A percentile compares a stretch with the other conserved stretches of the same genome.
phyloP scores from a whole-genome alignment of 2,329 filamentous ascomycete species.

The Alternaria rosae region DNA sequence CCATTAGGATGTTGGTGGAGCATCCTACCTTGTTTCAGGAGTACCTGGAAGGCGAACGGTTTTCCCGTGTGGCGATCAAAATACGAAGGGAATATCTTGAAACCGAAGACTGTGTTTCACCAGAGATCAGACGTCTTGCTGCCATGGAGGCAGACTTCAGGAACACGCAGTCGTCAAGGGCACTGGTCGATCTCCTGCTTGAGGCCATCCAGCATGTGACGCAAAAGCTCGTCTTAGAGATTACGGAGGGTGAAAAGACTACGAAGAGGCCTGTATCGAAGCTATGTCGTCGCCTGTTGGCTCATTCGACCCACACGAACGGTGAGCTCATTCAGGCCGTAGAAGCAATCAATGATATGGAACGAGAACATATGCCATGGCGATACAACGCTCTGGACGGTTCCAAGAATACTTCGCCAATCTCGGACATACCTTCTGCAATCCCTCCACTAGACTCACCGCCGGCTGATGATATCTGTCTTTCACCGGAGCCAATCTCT shows the following conservation, averaged over 20 bases:
- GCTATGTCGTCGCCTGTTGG: background rate
- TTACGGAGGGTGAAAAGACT: background rate
- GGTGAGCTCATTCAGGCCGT: background rate
- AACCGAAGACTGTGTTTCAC: background rate
- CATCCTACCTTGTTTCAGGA: background rate
- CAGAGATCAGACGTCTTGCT: background rate
- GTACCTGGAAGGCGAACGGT: background rate
- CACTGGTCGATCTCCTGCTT: background rate
- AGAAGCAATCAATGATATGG: background rate
- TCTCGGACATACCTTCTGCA: background rate
- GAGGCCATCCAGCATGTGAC: background rate
- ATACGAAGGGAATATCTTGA: background rate
- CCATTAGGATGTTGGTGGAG: background rate
- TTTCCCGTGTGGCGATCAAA: background rate
- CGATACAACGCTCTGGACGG: background rate
- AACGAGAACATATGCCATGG: background rate
- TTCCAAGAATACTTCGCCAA: background rate
- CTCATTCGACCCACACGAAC: background rate
- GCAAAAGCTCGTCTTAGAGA: background rate
- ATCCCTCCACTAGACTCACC: too few relatives aligned
- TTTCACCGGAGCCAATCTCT: background rate
- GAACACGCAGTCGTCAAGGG: too few relatives aligned
- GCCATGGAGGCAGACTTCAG: background rate
- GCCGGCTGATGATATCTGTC: background rate
- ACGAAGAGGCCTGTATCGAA: background rate